A percentile compares a stretch with the other conserved stretches of the same genome.
phyloP scores from a whole-genome alignment of 306 rosid genomes.

The Cyamopsis tetragonoloba region DNA sequence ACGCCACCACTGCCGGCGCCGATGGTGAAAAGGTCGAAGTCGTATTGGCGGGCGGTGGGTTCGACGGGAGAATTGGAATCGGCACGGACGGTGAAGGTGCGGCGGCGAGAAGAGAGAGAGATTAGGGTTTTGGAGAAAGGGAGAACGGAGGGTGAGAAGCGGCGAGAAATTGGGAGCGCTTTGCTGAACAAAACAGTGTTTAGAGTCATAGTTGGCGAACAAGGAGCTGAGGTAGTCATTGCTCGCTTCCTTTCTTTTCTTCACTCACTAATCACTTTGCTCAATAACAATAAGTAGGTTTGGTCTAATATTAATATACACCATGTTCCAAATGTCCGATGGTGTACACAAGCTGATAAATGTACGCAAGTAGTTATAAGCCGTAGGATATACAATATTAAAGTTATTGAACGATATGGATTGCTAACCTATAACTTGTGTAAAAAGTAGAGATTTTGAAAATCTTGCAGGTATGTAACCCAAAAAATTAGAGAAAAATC shows the following conservation, averaged over 20 bases:
- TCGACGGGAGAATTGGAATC: conserved; percentile 52
- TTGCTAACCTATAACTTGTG: no score
- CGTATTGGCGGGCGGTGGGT: conserved; percentile 43
- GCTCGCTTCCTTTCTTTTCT: neutral
- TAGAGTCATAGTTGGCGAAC: conserved; percentile 27
- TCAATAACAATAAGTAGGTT: neutral
- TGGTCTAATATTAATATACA: no score
- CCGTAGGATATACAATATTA: no score
- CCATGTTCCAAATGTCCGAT: no score
- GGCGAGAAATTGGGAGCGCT: conserved; percentile 16
- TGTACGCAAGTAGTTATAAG: no score
- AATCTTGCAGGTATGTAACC: no score
- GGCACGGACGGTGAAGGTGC: conserved; percentile 37
- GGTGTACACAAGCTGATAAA: no score
- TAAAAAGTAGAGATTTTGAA: no score
- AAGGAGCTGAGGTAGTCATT: conserved; percentile 36
- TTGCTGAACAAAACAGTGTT: conserved; percentile 18
- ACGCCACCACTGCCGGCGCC: conserved; percentile 98
- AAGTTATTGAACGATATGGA: no score
- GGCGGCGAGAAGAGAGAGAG: conserved; percentile 20
- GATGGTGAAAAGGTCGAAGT: conserved; percentile 88
- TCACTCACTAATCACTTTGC: neutral
- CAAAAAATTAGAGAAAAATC: no score
- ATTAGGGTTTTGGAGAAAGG: conserved; percentile 19
- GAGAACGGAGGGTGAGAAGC: neutral